Conservation (phyloP, 2,329 filamentous ascomycete species). For the Chaetomiaceae sp. region DNA sequence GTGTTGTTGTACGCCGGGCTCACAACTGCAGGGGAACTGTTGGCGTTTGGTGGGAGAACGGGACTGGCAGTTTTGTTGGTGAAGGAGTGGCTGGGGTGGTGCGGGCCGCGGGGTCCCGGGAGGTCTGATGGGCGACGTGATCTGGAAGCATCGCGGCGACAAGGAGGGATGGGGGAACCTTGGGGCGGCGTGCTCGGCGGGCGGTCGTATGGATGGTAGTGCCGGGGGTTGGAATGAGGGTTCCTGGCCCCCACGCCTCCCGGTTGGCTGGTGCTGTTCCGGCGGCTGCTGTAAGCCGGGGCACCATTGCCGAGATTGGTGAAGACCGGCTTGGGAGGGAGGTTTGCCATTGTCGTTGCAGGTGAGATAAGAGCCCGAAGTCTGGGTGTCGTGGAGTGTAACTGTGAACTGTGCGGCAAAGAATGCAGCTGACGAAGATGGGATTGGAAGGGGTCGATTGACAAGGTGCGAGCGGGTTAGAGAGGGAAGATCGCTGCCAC, state of each 20-base stretch:
- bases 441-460: too few relatives aligned
- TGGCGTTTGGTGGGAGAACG: background rate
- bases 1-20: background rate
- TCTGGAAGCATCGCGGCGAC: background rate
- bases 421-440: too few relatives aligned
- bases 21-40: background rate
- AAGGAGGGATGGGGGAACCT: background rate
- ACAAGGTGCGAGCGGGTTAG: too few relatives aligned
- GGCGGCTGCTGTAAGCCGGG: background rate
- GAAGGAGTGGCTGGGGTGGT: background rate
- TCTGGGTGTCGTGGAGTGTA: background rate
- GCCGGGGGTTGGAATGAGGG: background rate
- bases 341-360: background rate
- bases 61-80: background rate
- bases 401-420: too few relatives aligned
- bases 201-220: background rate
- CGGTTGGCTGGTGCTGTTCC: background rate
- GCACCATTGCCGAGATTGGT: constrained; percentile 5
- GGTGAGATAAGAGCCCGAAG: too few relatives aligned
- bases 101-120: too few relatives aligned
- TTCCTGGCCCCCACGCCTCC: background rate
- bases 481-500: background rate
- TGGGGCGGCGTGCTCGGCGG: background rate
- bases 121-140: background rate
- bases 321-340: constrained; percentile 1